A percentile compares a stretch with the other conserved stretches of the same genome.
phyloP scores from a whole-genome alignment of 805 yeast genomes.

The Kodamaea neixiangensis region DNA sequence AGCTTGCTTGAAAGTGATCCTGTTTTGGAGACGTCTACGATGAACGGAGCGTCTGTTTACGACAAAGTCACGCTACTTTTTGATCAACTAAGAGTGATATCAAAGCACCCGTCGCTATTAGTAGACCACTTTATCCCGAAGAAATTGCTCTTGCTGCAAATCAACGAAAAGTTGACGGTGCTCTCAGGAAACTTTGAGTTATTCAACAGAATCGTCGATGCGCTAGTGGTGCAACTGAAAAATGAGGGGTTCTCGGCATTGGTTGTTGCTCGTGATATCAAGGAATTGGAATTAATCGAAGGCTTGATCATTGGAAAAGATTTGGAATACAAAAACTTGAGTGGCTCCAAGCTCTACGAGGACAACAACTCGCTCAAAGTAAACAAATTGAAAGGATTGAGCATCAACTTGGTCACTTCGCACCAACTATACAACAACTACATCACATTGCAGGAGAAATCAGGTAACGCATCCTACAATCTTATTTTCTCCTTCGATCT shows the following conservation, averaged over 20 bases:
- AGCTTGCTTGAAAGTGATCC: conserved; percentile 29
- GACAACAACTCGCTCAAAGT: conserved; percentile 21
- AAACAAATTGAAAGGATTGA: background rate
- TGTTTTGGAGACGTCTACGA: background rate
- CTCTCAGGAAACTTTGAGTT: conserved; percentile 62
- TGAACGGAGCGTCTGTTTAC: conserved; percentile 8
- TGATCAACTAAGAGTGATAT: conserved; percentile 49
- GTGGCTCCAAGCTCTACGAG: conserved; percentile 61
- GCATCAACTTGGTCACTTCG: conserved; percentile 29
- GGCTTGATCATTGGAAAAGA: conserved; percentile 74
- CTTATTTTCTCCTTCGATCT: conserved; percentile 40
- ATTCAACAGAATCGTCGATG: conserved; percentile 51
- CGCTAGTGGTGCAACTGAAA: conserved; percentile 15
- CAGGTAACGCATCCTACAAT: conserved; percentile 23
- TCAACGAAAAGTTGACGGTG: conserved; percentile 53
- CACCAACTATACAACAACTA: conserved; percentile 38
- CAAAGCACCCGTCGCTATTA: conserved; percentile 67
- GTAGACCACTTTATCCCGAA: conserved; percentile 80
- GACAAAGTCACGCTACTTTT: conserved; percentile 45
- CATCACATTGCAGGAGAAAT: conserved; percentile 20
- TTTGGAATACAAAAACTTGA: conserved; percentile 63
- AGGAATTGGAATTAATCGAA: conserved; percentile 78
- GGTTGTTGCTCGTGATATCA: conserved; percentile 60
- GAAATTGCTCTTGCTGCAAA: conserved; percentile 63
- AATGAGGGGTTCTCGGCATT: conserved; percentile 23